Conservation (phyloP, 164 flowering plant genomes). For the Chimonanthus praecox region DNA sequence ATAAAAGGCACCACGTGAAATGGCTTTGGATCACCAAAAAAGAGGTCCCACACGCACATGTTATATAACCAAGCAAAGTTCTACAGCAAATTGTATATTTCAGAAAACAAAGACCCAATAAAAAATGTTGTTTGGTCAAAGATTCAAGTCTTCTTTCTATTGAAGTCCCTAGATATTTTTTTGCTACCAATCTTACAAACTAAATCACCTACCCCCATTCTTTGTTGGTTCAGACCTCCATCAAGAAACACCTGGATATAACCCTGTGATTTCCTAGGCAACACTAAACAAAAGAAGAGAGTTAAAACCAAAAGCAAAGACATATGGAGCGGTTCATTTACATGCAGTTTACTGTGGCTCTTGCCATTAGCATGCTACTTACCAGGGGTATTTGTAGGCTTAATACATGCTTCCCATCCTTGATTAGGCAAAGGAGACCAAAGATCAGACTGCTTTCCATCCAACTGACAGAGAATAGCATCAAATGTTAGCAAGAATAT, state of each 20-base stretch:
- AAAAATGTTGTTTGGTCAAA: neutral
- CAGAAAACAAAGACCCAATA: neutral
- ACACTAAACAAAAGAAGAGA: conserved; percentile 26
- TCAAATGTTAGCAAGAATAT: neutral
- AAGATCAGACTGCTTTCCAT: conserved; percentile 45
- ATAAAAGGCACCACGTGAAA: neutral
- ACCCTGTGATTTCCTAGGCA: conserved; percentile 59
- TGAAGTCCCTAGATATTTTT: neutral
- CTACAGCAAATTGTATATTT: neutral
- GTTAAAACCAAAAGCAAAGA: neutral
- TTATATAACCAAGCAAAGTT: neutral
- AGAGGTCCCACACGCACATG: neutral
- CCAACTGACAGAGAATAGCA: conserved; percentile 34
- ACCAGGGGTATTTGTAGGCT: conserved; percentile 34
- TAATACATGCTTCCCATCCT: conserved; percentile 67
- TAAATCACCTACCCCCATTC: conserved; percentile 82
- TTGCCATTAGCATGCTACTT: conserved; percentile 20
- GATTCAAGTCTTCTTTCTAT: neutral
- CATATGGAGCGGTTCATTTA: neutral
- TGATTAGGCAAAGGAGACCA: conserved; percentile 75
- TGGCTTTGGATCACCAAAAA: neutral
- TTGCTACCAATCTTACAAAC: neutral
- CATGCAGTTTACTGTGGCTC: neutral
- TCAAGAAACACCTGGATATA: conserved; percentile 92
- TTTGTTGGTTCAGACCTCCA: conserved; percentile 97